phyloP scores from a whole-genome alignment of 257 asterid genomes.

The Solanum raphanifolium region DNA sequence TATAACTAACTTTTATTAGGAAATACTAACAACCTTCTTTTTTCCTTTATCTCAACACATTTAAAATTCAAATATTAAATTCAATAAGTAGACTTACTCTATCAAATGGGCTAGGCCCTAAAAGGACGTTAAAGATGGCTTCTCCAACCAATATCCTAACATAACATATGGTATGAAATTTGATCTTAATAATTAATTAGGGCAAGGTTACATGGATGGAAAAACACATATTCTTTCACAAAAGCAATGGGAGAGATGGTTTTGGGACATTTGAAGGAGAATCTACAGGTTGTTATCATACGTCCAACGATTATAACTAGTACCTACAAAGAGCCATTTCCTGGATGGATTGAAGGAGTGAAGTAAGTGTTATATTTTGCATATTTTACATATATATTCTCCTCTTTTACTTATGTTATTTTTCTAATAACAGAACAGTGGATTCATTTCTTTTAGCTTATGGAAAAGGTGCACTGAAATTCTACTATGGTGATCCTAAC shows the following conservation, averaged over 20 bases:
- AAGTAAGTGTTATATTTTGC: not conserved
- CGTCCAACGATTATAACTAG: slow-evolving; percentile 46
- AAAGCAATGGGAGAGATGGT: slow-evolving; percentile 65
- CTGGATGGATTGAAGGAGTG: not conserved
- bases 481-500: slow-evolving; percentile 35
- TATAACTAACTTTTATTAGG: too few species aligned
- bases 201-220: slow-evolving; percentile 56
- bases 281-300: slow-evolving; percentile 25
- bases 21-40: too few species aligned
- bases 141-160: too few species aligned
- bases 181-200: slow-evolving; percentile 6
- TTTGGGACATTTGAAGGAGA: not conserved
- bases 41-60: too few species aligned
- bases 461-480: slow-evolving; percentile 35
- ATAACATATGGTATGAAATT: not conserved
- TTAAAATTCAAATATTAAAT: too few species aligned
- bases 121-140: too few species aligned
- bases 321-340: slow-evolving; percentile 34
- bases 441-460: slow-evolving; percentile 6
- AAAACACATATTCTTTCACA: slow-evolving; percentile 48
- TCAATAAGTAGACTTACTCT: too few species aligned
- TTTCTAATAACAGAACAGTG: not conserved
- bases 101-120: too few species aligned
- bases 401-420: not conserved
- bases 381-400: too few species aligned